Conservation (phyloP, 169 alveolate genomes). For the Plasmodium coatneyi region DNA sequence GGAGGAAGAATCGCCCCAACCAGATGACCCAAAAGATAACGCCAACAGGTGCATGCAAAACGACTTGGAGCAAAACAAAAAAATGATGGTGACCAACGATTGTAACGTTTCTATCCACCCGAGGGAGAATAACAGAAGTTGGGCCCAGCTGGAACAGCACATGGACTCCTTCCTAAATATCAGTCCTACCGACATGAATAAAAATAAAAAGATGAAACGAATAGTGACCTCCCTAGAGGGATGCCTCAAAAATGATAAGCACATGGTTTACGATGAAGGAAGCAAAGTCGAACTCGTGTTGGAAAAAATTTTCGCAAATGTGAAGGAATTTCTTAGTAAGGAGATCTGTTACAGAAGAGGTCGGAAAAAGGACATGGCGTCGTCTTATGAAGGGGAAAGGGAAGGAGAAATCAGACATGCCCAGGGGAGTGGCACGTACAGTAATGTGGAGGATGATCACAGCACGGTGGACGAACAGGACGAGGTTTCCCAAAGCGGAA, state of each 20-base stretch:
- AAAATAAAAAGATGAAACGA: slow-evolving; percentile 43
- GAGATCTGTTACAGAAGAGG: slow-evolving; percentile 48
- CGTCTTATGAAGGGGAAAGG: background rate
- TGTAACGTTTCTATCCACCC: background rate
- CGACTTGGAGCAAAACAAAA: background rate
- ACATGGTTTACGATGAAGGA: slow-evolving; percentile 8
- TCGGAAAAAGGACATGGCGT: background rate
- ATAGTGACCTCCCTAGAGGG: slow-evolving; percentile 26
- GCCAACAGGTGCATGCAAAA: background rate
- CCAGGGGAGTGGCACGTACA: background rate
- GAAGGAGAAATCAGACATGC: background rate
- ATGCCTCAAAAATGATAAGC: slow-evolving; percentile 38
- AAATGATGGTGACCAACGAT: background rate
- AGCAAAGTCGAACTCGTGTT: slow-evolving; percentile 3
- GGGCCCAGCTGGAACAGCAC: background rate
- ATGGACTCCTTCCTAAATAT: slow-evolving; percentile 27
- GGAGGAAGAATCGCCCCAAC: background rate
- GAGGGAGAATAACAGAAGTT: background rate
- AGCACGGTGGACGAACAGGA: background rate
- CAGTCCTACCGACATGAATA: slow-evolving; percentile 23
- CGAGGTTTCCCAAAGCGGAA: background rate
- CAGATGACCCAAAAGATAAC: background rate
- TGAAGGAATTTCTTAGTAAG: slow-evolving; percentile 6
- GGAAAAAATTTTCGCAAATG: slow-evolving; percentile 30
- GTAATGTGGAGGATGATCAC: background rate